phyloP scores from a whole-genome alignment of 495 filamentous ascomycete genomes.

The Annulohypoxylon bovei region DNA sequence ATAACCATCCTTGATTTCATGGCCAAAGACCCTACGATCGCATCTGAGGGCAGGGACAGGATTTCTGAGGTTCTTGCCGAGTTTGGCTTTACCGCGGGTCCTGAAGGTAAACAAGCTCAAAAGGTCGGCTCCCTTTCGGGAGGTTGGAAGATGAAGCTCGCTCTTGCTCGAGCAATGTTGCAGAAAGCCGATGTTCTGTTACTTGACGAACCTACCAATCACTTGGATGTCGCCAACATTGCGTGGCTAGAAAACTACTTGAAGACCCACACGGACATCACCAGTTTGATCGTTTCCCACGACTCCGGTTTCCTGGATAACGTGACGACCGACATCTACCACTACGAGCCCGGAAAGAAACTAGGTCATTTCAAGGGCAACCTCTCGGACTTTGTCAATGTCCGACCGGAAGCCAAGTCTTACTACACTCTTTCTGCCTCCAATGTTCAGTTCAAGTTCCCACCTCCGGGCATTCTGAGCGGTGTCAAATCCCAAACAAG shows the following conservation, averaged over 20 bases:
- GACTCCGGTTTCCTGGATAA: slow-evolving; percentile 97
- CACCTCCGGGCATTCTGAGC: slow-evolving; percentile 89
- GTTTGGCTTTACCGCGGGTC: slow-evolving; percentile 92
- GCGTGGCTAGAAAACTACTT: slow-evolving; percentile 96
- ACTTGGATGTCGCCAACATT: slow-evolving; percentile 95
- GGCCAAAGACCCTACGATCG: slow-evolving; percentile 81
- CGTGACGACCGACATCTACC: slow-evolving; percentile 98
- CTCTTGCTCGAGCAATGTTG: slow-evolving; percentile 95
- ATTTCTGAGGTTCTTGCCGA: slow-evolving; percentile 86
- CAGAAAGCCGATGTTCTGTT: slow-evolving; percentile 94
- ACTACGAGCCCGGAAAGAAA: slow-evolving; percentile 96
- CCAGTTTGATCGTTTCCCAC: slow-evolving; percentile 96
- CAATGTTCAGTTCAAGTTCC: slow-evolving; percentile 96
- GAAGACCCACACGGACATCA: slow-evolving; percentile 95
- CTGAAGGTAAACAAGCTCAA: slow-evolving; percentile 85
- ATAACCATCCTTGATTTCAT: slow-evolving; percentile 94
- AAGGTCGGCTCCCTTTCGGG: slow-evolving; percentile 95
- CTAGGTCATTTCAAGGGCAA: slow-evolving; percentile 95
- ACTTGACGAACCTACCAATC: slow-evolving; percentile 98
- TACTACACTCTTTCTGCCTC: slow-evolving; percentile 97
- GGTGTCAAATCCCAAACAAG: slow-evolving; percentile 95
- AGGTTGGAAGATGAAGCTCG: slow-evolving; percentile 99
- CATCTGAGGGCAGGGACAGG: slow-evolving; percentile 75
- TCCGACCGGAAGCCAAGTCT: slow-evolving; percentile 95
- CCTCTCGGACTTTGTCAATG: slow-evolving; percentile 88